phyloP scores from a whole-genome alignment of 2,329 filamentous ascomycete species.

The Aureobasidium sp. region DNA sequence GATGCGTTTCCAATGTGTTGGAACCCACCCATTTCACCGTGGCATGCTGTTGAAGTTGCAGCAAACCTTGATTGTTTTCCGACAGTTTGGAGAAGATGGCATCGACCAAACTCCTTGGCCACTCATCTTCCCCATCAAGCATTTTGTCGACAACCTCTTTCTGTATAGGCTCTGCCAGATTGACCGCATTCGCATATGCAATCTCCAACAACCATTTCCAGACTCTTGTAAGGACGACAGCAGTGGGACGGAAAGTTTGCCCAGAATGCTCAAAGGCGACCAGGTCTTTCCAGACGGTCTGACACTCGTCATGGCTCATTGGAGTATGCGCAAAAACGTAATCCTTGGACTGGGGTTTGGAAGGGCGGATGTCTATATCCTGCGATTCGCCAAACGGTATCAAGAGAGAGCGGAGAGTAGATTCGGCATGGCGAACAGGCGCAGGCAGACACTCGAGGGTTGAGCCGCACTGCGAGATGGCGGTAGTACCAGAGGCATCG shows the following conservation, averaged over 20 bases:
- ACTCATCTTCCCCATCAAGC: conserved; percentile 33
- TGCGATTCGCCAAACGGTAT: conserved; percentile 31
- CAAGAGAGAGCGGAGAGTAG: conserved; percentile 32
- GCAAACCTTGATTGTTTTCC: neutral
- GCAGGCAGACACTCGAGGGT: conserved; percentile 36
- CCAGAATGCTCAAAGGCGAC: conserved; percentile 45
- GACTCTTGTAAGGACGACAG: conserved; percentile 39
- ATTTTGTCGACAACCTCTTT: conserved; percentile 28
- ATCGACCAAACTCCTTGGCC: conserved; percentile 27
- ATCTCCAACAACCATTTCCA: conserved; percentile 42
- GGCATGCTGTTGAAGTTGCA: neutral
- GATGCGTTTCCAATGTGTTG: conserved; percentile 20
- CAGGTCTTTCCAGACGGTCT: conserved; percentile 43
- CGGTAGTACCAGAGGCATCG: conserved; percentile 23
- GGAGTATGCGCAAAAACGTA: conserved; percentile 43
- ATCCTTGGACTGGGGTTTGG: conserved; percentile 18
- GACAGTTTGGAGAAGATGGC: conserved; percentile 28
- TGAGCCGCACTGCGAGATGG: conserved; percentile 38
- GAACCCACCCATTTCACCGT: conserved; percentile 19
- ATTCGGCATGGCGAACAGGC: conserved; percentile 28
- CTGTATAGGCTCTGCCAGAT: conserved; percentile 25
- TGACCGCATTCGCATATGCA: conserved; percentile 35
- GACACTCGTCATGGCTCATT: conserved; percentile 45
- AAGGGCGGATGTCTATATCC: neutral
- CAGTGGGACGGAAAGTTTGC: conserved; percentile 28